A percentile compares a stretch with the other conserved stretches of the same genome.
Evolutionary conservation across 306 rosid species (phyloP).

Genomic region (Myrica gale): DNA sequence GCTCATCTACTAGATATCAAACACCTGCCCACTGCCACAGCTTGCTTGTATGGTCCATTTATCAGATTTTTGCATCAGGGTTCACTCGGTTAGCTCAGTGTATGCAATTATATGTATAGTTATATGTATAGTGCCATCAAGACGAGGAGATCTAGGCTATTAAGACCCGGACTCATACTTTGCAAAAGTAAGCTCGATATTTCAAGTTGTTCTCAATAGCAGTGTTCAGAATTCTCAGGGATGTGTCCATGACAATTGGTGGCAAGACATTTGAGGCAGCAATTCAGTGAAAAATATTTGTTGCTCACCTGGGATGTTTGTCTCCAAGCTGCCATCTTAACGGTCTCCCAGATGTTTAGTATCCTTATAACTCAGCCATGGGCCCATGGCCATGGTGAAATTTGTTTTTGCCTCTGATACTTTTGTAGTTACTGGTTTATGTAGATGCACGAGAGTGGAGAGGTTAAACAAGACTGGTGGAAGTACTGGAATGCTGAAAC

Average conservation of each 20-base stretch:
- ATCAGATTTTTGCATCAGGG: neutral
- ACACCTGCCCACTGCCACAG: neutral
- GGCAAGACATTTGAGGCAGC: neutral
- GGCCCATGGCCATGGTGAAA: neutral
- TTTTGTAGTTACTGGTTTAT: neutral
- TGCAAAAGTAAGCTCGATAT: neutral
- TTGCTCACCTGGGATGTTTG: neutral
- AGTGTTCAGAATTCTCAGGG: neutral
- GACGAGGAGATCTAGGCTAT: neutral
- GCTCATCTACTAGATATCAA: neutral
- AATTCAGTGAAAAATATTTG: neutral
- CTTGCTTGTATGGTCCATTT: neutral
- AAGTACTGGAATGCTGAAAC: neutral
- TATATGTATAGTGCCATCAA: neutral
- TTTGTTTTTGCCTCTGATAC: neutral
- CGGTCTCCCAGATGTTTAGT: neutral
- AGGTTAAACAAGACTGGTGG: neutral
- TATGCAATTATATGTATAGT: neutral
- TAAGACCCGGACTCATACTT: neutral
- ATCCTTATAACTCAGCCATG: neutral
- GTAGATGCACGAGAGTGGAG: neutral
- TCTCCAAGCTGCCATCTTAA: neutral
- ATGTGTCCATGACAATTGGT: neutral
- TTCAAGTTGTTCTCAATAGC: neutral
- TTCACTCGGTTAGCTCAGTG: neutral